Evolutionary conservation across 1,284 basidiomycete species (phyloP), one percentile per base, ranked within the genome.

Genomic region (Trametes pubescens): DNA sequence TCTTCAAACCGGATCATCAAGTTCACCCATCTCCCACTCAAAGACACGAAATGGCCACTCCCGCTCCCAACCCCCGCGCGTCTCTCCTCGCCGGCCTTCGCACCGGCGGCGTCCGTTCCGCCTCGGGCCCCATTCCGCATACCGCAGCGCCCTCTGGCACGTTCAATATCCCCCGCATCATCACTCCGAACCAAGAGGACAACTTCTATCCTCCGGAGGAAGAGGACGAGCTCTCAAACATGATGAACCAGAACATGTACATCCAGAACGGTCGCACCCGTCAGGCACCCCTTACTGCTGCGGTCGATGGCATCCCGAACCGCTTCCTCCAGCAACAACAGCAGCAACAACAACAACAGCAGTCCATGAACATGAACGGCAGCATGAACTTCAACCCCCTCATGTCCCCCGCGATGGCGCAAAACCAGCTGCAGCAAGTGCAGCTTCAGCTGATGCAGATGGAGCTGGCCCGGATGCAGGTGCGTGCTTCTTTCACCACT

Each of bases 401-500:
- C 68, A 71, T 80, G 68, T 82, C 83, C 82, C 72, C 80, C 51
- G 65, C 64, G 34, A 67, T 65, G 57, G 65, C 65, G 16, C 82
- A 85, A 65, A 74, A 76, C 62, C 84, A 86, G 73, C 78, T 81
- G 48, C 84, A 87, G 68, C 82, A 85, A 58, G 80, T 91, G 61
- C 91, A 92, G 76, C 83, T 93, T 82, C 92, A 93, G 78, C 82
- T 92, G 82, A 84, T 93, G 80, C 92, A 93, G 74, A 80, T 93
- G 67, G 92, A 94, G 78, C 84, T 93, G 70, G 77, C 92, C 73
- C 85, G 86, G 71, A 84, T 93, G 67, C 91, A 93, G 88, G 91
- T 89, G 67, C 64, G 83, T 78, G 16, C 32, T 44, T 14, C 48
- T 53, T 49, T 18, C 21, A 44, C 1, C 10, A 21, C 16, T 54